Base-by-base conservation (phyloP, 306 rosid genomes). In the Rubus parviflorus region DNA sequence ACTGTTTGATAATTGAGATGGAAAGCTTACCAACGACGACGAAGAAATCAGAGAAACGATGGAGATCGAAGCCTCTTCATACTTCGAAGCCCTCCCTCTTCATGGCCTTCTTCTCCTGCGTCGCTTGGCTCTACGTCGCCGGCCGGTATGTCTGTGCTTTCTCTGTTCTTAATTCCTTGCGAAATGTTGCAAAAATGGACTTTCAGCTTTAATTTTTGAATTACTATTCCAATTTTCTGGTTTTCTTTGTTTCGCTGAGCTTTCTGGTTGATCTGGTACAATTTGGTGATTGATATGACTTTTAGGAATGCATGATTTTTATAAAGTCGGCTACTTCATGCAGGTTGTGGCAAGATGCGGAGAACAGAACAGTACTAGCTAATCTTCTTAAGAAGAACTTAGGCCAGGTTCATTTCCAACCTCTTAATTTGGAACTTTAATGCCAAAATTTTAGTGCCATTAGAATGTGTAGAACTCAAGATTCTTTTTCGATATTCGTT, bases 291-390 rank as follows among this genome's bases (percentile, higher is more conserved):
- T n/a, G 20, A n/a, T 47, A 10, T n/a, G 43, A 19, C 17, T n/a
- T 49, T 19, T 16, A 72, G n/a, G 4, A 72, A 2, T 74, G 42
- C 45, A 30, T 46, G 70, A 23, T 30, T 16, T 16, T 75, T 38
- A 61, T 30, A 45, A 7, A 60, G 78, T 19, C 45, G 54, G 25
- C 15, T 11, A 74, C 20, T 3, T 66, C 58, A 25, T 81, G 79
- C 85, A 95, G 99, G 90, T 85, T 95, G 83, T 92, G 99, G 99
- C 99, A 95, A 77, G 99, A 95, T 76, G 97, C 99, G 17, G 99
- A 92, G 79, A 92, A 88, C 78, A 87, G 98, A 42, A 91, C 79
- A 51, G 54, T 95, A 77, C 97, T 95, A 35, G 63, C 92, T 73
- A 77, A 70, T 70, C 90, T 95, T 77, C 88, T 95, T 12, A 74